phyloP scores from a whole-genome alignment of 768 basidiomycete species.

The Suillus spraguei region DNA sequence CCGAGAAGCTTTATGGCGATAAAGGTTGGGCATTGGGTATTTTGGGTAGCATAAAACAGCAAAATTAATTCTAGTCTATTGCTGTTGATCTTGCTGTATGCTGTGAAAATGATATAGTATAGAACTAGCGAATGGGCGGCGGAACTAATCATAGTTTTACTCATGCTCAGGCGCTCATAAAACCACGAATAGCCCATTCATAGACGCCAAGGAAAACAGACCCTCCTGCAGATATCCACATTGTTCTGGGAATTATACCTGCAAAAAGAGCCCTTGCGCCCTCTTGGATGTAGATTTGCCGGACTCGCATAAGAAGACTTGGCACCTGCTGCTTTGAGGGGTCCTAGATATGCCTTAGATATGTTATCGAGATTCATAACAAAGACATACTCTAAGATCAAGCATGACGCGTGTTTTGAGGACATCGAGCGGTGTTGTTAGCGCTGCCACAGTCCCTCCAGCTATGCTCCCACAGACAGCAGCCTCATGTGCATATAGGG shows the following conservation, averaged over 20 bases:
- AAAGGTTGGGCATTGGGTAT: slow-evolving; percentile 67
- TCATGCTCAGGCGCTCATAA: slow-evolving; percentile 33
- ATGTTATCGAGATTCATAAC: not conserved
- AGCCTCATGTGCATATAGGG: slow-evolving; percentile 71
- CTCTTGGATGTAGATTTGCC: slow-evolving; percentile 69
- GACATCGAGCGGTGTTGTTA: slow-evolving; percentile 95
- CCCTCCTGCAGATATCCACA: slow-evolving; percentile 97
- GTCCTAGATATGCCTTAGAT: slow-evolving; percentile 39
- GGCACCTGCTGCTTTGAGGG: slow-evolving; percentile 51
- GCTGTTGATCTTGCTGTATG: not conserved
- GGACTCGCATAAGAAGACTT: slow-evolving; percentile 57
- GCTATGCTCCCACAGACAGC: slow-evolving; percentile 90
- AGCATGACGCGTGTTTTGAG: slow-evolving; percentile 98
- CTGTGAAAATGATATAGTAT: slow-evolving; percentile 8
- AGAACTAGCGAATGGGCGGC: slow-evolving; percentile 15
- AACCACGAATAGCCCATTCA: slow-evolving; percentile 69
- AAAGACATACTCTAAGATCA: slow-evolving; percentile 68
- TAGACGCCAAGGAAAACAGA: slow-evolving; percentile 98
- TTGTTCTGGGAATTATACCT: slow-evolving; percentile 86
- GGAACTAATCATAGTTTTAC: not conserved
- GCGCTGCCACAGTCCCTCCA: slow-evolving; percentile 85
- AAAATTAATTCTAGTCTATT: slow-evolving; percentile 13
- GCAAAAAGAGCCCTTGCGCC: slow-evolving; percentile 79
- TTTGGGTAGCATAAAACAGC: slow-evolving; percentile 34
- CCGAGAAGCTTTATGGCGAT: slow-evolving; percentile 56